Conservation (phyloP, 768 basidiomycete species). For the Lyophyllum atratum region DNA sequence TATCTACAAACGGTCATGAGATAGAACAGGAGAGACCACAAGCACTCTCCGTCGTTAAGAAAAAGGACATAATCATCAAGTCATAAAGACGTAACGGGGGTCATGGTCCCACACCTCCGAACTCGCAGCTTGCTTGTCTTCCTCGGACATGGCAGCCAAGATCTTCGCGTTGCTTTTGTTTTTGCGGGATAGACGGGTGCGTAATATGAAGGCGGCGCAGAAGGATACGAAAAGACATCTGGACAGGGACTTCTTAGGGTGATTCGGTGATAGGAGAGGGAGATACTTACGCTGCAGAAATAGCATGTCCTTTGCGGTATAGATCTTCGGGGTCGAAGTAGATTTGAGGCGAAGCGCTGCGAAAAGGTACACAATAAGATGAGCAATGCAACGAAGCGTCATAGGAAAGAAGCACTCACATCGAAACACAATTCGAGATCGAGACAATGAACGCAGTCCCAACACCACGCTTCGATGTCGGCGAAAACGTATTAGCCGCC, state of each 20-base stretch:
- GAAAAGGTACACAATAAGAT: not conserved
- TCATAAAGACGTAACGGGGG: slow-evolving; percentile 57
- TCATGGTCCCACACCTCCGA: slow-evolving; percentile 51
- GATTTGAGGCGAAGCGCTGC: slow-evolving; percentile 55
- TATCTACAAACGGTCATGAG: not conserved
- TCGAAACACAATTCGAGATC: slow-evolving; percentile 58
- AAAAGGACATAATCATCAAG: slow-evolving; percentile 22
- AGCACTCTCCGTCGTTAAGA: too few relatives aligned
- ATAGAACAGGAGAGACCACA: not conserved
- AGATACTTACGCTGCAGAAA: slow-evolving; percentile 49
- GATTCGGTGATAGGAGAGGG: not conserved
- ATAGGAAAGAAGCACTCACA: slow-evolving; percentile 33
- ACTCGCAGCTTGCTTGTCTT: slow-evolving; percentile 6
- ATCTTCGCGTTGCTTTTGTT: slow-evolving; percentile 41
- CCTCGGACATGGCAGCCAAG: slow-evolving; percentile 17
- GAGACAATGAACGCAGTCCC: slow-evolving; percentile 64
- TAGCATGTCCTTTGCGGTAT: slow-evolving; percentile 56
- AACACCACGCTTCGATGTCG: slow-evolving; percentile 60
- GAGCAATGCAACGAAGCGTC: not conserved
- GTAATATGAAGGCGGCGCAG: slow-evolving; percentile 41
- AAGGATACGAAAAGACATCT: slow-evolving; percentile 50
- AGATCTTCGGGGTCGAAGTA: slow-evolving; percentile 54
- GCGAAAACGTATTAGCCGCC: slow-evolving; percentile 60
- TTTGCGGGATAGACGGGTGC: slow-evolving; percentile 41
- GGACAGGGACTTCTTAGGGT: not conserved